Evolutionary conservation across 208 protist species (phyloP).

Genomic region (Trypanosoma boissoni): DNA sequence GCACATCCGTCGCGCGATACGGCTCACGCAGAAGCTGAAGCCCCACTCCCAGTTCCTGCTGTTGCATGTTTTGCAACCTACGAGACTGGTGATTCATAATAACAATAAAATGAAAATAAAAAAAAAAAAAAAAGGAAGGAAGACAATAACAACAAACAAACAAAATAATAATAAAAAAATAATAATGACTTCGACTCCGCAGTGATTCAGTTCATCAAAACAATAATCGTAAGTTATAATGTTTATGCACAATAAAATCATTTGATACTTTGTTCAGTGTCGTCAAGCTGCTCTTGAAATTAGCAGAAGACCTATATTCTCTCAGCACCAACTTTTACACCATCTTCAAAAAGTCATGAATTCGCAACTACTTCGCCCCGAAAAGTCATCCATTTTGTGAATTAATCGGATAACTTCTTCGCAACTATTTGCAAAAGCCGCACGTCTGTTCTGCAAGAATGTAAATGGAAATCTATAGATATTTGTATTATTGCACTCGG

Average conservation of each 20-base stretch:
- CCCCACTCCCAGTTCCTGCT: conserved; percentile 7
- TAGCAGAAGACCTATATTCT: too few relatives aligned
- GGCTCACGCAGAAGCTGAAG: conserved; percentile 31
- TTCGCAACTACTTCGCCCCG: not conserved
- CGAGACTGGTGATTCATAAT: conserved; percentile 2
- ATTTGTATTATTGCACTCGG: too few relatives aligned
- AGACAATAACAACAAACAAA: not conserved
- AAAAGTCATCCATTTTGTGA: too few relatives aligned
- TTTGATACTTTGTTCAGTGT: too few relatives aligned
- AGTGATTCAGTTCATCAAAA: too few relatives aligned
- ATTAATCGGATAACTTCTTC: conserved; percentile 7
- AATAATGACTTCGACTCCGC: not conserved
- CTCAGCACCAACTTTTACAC: too few relatives aligned
- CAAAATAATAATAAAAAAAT: not conserved
- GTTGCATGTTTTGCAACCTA: conserved; percentile 22
- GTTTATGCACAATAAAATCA: too few relatives aligned
- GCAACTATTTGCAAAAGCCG: conserved; percentile 4
- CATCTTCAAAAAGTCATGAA: not conserved
- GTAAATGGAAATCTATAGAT: too few relatives aligned
- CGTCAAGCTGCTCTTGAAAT: too few relatives aligned
- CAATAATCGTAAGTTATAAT: too few relatives aligned
- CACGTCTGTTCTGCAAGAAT: conserved; percentile 21
- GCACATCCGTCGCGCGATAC: conserved; percentile 54
- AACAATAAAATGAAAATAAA: conserved; percentile 3
- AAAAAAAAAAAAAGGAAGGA: conserved; percentile 18